Conservation (phyloP, 176 grass and related monocot genomes). For the Hordeum vulgare region MorexV3_pseudomolecules_assembly NC_058520.1:454311734-454312233, state of each 20-base stretch:
- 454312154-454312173: conserved; percentile 63
- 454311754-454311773: conserved; percentile 63
- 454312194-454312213: conserved; percentile 62
- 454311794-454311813: conserved; percentile 57
- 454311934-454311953: background rate
- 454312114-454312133: conserved; percentile 17
- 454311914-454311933: background rate
- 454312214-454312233: conserved; percentile 59
- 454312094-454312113: conserved; percentile 30
- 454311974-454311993: background rate
- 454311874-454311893: background rate
- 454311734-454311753: conserved; percentile 29
- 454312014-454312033: conserved; percentile 46
- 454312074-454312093: background rate
- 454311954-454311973: conserved; percentile 4
- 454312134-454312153: conserved; percentile 58
- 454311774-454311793: conserved; percentile 45
- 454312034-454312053: conserved; percentile 46
- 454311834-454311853: conserved; percentile 1
- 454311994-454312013: conserved; percentile 43
- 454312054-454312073: conserved; percentile 54
- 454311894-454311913: too few relatives aligned
- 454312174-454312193: conserved; percentile 38
- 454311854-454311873: background rate
- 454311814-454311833: conserved; percentile 41